These are phyloP conservation scores for Diplogelasinospora grovesii DNA, from an alignment of 495 filamentous ascomycete genomes.

Conservation along the genomic window DNA sequence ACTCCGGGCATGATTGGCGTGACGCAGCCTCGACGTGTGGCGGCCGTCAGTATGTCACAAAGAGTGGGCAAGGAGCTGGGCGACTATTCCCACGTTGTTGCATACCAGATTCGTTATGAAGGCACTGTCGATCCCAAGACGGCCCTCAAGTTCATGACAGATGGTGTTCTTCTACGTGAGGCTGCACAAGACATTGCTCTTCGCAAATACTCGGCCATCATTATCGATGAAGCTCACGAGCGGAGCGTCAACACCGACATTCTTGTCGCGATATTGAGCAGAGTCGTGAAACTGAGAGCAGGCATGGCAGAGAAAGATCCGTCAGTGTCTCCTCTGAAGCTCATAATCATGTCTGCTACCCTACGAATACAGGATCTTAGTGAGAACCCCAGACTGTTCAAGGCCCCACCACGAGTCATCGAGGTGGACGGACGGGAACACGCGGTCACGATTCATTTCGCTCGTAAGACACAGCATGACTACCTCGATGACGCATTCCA, in stretches of 20 bases:
- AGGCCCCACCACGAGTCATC: constrained; percentile 71
- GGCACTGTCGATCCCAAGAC: constrained; percentile 75
- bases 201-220: constrained; percentile 85
- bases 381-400: constrained; percentile 73
- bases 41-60: constrained; percentile 91
- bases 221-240: constrained; percentile 98
- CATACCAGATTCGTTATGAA: constrained; percentile 95
- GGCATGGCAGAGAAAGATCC: constrained; percentile 41
- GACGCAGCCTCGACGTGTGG: constrained; percentile 89
- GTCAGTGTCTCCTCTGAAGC: constrained; percentile 69
- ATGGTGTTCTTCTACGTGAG: constrained; percentile 90
- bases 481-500: constrained; percentile 84
- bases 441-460: constrained; percentile 83
- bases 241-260: constrained; percentile 97
- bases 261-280: constrained; percentile 88
- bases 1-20: constrained; percentile 91
- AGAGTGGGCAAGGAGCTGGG: constrained; percentile 83
- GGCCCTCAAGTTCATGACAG: constrained; percentile 98
- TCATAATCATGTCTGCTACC: constrained; percentile 98
- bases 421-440: constrained; percentile 94
- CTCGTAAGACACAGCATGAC: constrained; percentile 73
- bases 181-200: constrained; percentile 84
- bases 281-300: constrained; percentile 69
- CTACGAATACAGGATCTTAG: constrained; percentile 85
- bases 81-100: constrained; percentile 58